Evolutionary conservation across 352 stramenopile genomes (phyloP), one percentile per base, ranked within the genome.

Genomic region (Pythium folliculosum): DNA sequence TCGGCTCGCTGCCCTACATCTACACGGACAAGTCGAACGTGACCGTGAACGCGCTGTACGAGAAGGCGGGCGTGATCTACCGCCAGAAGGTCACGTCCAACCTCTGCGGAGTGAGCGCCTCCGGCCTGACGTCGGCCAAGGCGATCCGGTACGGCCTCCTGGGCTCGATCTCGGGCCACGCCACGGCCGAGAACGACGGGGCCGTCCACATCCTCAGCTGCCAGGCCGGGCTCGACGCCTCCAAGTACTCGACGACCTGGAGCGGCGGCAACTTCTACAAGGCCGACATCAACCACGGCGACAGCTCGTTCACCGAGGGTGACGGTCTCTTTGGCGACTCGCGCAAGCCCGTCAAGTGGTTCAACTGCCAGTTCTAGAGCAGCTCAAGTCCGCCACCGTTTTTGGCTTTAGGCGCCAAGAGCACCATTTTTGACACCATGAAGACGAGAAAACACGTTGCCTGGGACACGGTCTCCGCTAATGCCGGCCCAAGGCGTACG

Each of bases 311-410:
- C 60, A 44, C 49, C 19, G 47, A 67, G 25, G 71, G 70, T 14
- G 73, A 80, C 44, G 71, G 70, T 1, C 37, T 63, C 38, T 76
- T 55, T 63, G 73, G 70, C 27, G 57, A 66, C 43, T 57, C 67
- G 6, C 62, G 71, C 25, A 80, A 80, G 69, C 73, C 73, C 2
- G 45, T 76, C 52, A 76, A 76, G 52, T 80, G 73, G 73, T 70
- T 80, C 47, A 57, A 77, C 52, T 80, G 70, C 52, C 54, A 67
- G 52, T 77, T 80, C 23, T 75, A 57, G 56, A 51, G 7, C 7
- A 47, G 40, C 44, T 25, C 17, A 25, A 50, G n/a, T n/a, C n/a
- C n/a, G n/a, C n/a, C n/a, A n/a, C n/a, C n/a, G n/a, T n/a, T n/a
- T n/a, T n/a, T n/a, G n/a, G n/a, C n/a, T n/a, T n/a, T n/a, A n/a